A percentile compares a stretch with the other conserved stretches of the same genome.
Conservation (phyloP, 1,139 yeast species). For the Hyphopichia wangnamkhiaoensis region DNA sequence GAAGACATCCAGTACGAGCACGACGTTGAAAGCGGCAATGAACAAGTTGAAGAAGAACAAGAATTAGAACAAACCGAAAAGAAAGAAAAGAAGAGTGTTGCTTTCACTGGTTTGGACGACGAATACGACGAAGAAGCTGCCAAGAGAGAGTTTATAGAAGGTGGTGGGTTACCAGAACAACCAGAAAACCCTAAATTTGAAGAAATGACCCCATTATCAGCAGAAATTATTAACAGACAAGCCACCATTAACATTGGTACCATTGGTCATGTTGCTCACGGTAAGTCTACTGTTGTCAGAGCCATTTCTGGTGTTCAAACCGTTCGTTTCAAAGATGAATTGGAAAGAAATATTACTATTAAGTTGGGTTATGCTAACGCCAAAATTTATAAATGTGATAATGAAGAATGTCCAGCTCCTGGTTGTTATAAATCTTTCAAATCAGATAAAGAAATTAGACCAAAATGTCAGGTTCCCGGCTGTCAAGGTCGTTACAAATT, state of each 20-base stretch:
- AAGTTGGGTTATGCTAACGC: constrained; percentile 99
- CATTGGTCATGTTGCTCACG: constrained; percentile 99
- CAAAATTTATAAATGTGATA: constrained; percentile 91
- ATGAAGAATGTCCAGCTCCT: constrained; percentile 87
- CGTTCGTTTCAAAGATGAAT: constrained; percentile 96
- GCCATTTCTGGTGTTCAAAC: constrained; percentile 99
- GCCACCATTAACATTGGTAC: constrained; percentile 99
- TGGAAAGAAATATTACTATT: constrained; percentile 98
- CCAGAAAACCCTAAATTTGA: constrained; percentile 85
- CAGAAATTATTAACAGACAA: constrained; percentile 96
- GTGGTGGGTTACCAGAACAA: constrained; percentile 97
- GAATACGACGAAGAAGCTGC: constrained; percentile 63
- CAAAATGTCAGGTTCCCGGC: constrained; percentile 85
- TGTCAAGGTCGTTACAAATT: constrained; percentile 83
- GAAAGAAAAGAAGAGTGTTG: constrained; percentile 71
- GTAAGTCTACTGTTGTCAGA: constrained; percentile 97
- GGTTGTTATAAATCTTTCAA: constrained; percentile 93
- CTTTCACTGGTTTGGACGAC: constrained; percentile 76
- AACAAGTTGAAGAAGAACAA: constrained; percentile 47
- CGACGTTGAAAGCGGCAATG: constrained; percentile 51
- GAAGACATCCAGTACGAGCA: constrained; percentile 44
- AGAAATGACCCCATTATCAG: constrained; percentile 79
- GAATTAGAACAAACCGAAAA: constrained; percentile 31
- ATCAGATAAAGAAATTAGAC: constrained; percentile 91
- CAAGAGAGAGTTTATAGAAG: constrained; percentile 88